phyloP scores from a whole-genome alignment of 352 stramenopile genomes.

The Plasmopara halstedii region DNA sequence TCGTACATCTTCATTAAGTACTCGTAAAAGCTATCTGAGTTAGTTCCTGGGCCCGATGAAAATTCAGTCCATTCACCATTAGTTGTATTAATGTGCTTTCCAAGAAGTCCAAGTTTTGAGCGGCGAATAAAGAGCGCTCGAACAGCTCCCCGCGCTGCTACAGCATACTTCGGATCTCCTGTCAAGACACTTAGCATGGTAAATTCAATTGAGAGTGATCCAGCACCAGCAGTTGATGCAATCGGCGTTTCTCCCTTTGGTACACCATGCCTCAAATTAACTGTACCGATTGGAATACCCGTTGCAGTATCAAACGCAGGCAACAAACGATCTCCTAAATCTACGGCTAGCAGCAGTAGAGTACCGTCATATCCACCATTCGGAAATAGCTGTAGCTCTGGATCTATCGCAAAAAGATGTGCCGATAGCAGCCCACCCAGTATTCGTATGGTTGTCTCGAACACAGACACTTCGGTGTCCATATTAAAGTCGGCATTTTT shows the following conservation, averaged over 20 bases:
- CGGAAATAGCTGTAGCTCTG: conserved; percentile 40
- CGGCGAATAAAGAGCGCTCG: conserved; percentile 70
- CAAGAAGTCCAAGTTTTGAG: conserved; percentile 84
- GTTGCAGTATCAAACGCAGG: conserved; percentile 94
- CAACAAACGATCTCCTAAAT: conserved; percentile 94
- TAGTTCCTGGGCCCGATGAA: conserved; percentile 80
- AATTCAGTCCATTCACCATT: conserved; percentile 83
- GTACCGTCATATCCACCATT: conserved; percentile 85
- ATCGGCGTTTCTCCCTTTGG: conserved; percentile 91
- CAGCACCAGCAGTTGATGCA: conserved; percentile 93
- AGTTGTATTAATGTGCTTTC: conserved; percentile 94
- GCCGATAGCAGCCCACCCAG: conserved; percentile 87
- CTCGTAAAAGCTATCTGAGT: conserved; percentile 98
- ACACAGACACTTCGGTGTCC: conserved; percentile 87
- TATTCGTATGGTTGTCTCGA: conserved; percentile 91
- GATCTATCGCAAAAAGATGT: conserved; percentile 74
- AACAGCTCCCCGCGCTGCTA: conserved; percentile 52
- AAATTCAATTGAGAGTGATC: conserved; percentile 96
- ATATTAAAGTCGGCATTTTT: conserved; percentile 65
- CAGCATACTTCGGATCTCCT: conserved; percentile 55
- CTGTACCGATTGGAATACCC: conserved; percentile 95
- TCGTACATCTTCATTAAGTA: conserved; percentile 97
- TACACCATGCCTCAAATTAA: conserved; percentile 91
- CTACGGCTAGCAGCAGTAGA: conserved; percentile 89
- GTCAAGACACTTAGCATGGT: conserved; percentile 90